Evolutionary conservation across 169 alveolate genomes (phyloP).

Genomic region (Eimeria maxima): DNA sequence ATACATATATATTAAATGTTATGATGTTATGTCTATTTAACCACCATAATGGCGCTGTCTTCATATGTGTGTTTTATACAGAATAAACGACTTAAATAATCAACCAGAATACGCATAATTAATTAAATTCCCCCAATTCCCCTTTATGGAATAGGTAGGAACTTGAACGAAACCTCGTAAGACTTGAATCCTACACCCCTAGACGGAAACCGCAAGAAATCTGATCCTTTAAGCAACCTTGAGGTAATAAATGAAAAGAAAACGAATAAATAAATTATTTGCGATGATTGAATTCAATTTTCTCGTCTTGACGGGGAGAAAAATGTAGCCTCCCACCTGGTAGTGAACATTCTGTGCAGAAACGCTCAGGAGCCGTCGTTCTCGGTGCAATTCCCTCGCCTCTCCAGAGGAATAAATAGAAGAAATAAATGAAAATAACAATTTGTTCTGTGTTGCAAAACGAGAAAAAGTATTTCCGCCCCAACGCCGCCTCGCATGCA

Average conservation of each 20-base stretch:
- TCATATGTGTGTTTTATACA: too few species aligned
- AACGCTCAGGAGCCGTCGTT: slow-evolving; percentile 28
- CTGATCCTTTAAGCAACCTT: neutral
- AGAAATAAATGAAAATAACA: neutral
- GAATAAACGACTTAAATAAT: too few species aligned
- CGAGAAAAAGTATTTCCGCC: neutral
- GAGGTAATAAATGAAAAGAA: neutral
- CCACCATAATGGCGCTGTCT: too few species aligned
- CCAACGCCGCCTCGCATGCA: slow-evolving; percentile 41
- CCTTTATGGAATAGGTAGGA: neutral
- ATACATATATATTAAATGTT: too few species aligned
- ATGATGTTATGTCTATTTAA: too few species aligned
- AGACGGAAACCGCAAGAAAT: neutral
- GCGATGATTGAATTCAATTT: neutral
- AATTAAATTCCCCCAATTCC: neutral
- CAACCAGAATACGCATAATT: too few species aligned
- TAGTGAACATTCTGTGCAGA: slow-evolving; percentile 31
- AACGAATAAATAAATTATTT: neutral
- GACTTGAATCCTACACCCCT: neutral
- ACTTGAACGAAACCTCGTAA: neutral
- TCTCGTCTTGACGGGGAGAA: neutral
- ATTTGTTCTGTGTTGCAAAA: neutral
- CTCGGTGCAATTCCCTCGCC: neutral
- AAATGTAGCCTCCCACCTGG: neutral
- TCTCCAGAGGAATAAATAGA: neutral